Base-by-base conservation (phyloP, 148 eudicot species). In the Selenicereus undatus region DNA sequence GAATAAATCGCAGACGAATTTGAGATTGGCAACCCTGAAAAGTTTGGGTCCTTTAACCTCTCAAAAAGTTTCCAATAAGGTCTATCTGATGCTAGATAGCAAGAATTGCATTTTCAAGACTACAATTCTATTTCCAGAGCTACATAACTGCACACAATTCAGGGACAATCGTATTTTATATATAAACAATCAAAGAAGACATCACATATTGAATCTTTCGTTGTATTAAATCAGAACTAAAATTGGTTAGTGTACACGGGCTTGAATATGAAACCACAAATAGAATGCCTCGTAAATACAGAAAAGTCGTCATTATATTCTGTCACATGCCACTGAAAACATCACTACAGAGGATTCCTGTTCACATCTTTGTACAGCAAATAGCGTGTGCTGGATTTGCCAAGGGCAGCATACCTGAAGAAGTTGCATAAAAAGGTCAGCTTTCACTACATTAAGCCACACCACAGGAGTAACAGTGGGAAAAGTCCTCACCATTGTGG, bases 381-480 rank as follows among this genome's bases (percentile, higher is more conserved):
- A 89, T 96, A 96, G 52, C 99, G 97, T 43, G 97, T 62, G 76
- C 89, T 91, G 71, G 93, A 87, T 81, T 92, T 96, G 48, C 99
- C 99, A 42, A 96, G 94, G 36, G 99, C 99, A 83, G 97, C 98
- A 82, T 96, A 96, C 99, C 99, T 96, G 97, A 74, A 86, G 71
- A 74, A 62, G 58, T 71, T 58, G 76, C 54, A 58, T 8, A 77
- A 80, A 39, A 43, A 73, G 51, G 48, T 73, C 43, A 82, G 80
- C 20, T 36, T 77, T 68, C 76, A 32, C 56, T 75, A 36, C 43
- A 75, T 43, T 70, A 13, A 58, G 6, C 71, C 62, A 54, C 36
- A 73, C 16, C 27, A 76, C 43, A n/a, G 42, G 43, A 78, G 39
- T 16, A 14, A 66, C 27, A 70, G 48, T 30, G 58, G 32, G 13